These are phyloP conservation scores for Rhizoctonia solani DNA, from an alignment of 1,284 basidiomycete species.

Conservation along the genomic window DNA sequence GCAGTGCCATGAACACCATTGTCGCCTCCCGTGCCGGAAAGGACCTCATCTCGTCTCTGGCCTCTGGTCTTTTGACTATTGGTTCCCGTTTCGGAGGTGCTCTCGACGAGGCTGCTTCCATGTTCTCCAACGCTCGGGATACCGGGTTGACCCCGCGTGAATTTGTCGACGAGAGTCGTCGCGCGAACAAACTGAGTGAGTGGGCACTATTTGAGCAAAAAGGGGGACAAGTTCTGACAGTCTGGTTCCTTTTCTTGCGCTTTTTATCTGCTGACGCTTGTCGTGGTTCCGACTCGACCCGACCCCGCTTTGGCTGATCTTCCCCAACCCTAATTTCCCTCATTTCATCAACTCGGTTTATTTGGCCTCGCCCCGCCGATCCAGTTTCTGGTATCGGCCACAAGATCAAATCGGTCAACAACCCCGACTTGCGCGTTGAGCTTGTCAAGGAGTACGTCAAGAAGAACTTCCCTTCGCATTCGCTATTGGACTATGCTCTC, in stretches of 20 bases:
- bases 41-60: constrained; percentile 95
- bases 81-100: constrained; percentile 99
- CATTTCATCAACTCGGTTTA: constrained; percentile 12
- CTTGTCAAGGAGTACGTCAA: constrained; percentile 96
- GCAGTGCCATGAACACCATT: constrained; percentile 98
- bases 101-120: constrained; percentile 94
- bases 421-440: constrained; percentile 95
- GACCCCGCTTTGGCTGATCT: no score
- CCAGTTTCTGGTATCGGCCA: constrained; percentile 96
- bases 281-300: no score
- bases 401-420: constrained; percentile 99
- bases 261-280: no score
- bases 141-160: constrained; percentile 93
- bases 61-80: constrained; percentile 95
- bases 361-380: background rate
- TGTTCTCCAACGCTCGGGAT: constrained; percentile 92
- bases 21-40: constrained; percentile 98
- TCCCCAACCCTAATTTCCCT: no score
- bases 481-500: constrained; percentile 95
- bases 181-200: constrained; percentile 93
- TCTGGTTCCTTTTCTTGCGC: no score
- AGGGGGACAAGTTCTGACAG: no score
- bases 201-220: no score
- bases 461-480: constrained; percentile 95
- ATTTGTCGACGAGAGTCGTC: constrained; percentile 95